A percentile compares a stretch with the other conserved stretches of the same genome.
Evolutionary conservation across 495 filamentous ascomycete genomes (phyloP).

Genomic region (Zalerion maritima): DNA sequence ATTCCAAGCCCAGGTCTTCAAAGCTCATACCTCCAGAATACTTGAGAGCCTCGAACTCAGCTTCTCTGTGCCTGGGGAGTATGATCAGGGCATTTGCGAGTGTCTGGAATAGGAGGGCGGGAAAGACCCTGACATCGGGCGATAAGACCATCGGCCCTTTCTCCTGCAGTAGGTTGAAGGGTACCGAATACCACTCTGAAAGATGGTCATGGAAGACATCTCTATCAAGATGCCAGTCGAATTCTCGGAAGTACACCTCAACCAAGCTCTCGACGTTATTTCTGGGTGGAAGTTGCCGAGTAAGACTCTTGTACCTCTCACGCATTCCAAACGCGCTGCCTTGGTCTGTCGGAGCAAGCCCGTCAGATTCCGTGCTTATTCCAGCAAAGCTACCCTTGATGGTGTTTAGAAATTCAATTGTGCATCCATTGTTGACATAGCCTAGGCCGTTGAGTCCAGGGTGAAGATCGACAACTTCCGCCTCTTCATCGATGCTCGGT

Average conservation of each 20-base stretch:
- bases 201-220: constrained; percentile 33
- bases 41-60: constrained; percentile 35
- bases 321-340: constrained; percentile 19
- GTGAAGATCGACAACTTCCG: constrained; percentile 1
- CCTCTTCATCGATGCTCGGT: constrained; percentile 4
- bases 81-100: constrained; percentile 39
- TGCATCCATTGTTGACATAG: too few relatives aligned
- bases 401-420: too few relatives aligned
- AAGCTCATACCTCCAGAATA: constrained; percentile 45
- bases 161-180: constrained; percentile 26
- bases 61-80: constrained; percentile 30
- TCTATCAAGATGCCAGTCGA: constrained; percentile 47
- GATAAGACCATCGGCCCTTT: constrained; percentile 27
- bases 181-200: constrained; percentile 33
- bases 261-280: constrained; percentile 38
- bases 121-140: constrained; percentile 33
- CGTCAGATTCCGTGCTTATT: too few relatives aligned
- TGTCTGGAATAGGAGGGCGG: constrained; percentile 42
- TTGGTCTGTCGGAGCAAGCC: too few relatives aligned
- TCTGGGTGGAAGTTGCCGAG: constrained; percentile 38
- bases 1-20: constrained; percentile 41
- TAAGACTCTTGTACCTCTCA: constrained; percentile 37
- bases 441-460: too few relatives aligned
- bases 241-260: constrained; percentile 37
- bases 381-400: too few relatives aligned